These are phyloP conservation scores for Sclerotinia spermophila DNA, from an alignment of 2,329 filamentous ascomycete genomes.

Conservation along the genomic window DNA sequence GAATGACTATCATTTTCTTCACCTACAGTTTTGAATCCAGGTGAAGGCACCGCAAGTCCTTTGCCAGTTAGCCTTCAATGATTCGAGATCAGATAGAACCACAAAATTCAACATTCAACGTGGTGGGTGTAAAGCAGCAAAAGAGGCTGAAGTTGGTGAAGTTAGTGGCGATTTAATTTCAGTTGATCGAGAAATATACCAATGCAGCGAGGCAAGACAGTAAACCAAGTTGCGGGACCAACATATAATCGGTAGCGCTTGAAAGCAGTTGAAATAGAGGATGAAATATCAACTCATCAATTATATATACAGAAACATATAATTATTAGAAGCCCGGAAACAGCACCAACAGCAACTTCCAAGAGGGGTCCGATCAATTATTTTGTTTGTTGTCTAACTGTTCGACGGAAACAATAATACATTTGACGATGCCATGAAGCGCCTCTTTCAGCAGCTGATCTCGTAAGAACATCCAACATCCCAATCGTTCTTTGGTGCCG, in stretches of 20 bases:
- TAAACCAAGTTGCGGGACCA: not conserved
- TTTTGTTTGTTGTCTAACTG: not conserved
- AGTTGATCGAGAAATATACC: not conserved
- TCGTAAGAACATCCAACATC: not conserved
- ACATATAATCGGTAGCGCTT: constrained; percentile 8
- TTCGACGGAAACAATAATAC: not conserved
- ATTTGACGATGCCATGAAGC: constrained; percentile 1
- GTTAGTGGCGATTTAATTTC: not conserved
- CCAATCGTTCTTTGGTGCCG: not conserved
- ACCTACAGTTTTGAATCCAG: not conserved
- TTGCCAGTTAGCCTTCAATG: not conserved
- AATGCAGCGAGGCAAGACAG: constrained; percentile 2
- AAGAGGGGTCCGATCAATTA: not conserved
- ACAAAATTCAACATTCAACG: not conserved
- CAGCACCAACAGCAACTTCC: not conserved
- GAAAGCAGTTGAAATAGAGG: constrained; percentile 3
- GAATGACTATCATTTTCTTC: constrained; percentile 20
- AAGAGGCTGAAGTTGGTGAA: not conserved
- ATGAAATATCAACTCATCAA: constrained; percentile 1
- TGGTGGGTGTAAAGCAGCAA: too few species aligned
- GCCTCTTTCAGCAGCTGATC: not conserved
- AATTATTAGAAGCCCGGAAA: not conserved
- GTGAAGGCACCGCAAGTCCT: not conserved
- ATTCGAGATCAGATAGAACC: too few species aligned
- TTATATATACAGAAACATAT: not conserved